Conservation (phyloP, 345 rosid genomes). For the Gossypium turneri region DNA sequence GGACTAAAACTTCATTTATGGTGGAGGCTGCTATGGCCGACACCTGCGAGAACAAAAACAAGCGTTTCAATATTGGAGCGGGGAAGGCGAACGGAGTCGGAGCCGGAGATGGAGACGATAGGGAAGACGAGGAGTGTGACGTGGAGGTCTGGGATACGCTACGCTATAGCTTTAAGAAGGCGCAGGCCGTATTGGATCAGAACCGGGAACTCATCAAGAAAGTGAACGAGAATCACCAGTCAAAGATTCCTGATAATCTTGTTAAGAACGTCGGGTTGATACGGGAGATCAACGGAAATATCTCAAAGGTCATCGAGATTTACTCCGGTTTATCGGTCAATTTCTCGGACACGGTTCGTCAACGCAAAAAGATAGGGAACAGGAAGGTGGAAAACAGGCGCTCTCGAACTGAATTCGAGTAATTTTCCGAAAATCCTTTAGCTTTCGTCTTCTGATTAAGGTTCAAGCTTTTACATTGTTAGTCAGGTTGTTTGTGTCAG, state of each 20-base stretch:
- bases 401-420: slow-evolving; percentile 17
- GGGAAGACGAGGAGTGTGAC: slow-evolving; percentile 28
- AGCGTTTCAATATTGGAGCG: slow-evolving; percentile 4
- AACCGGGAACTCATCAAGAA: slow-evolving; percentile 58
- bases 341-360: slow-evolving; percentile 32
- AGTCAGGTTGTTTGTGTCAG: neutral
- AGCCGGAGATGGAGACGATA: slow-evolving; percentile 12
- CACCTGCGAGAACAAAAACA: neutral
- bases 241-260: slow-evolving; percentile 48
- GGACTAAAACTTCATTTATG: neutral
- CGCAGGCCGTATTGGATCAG: slow-evolving; percentile 54
- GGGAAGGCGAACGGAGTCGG: neutral
- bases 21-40: slow-evolving; percentile 15
- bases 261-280: slow-evolving; percentile 62
- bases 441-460: neutral
- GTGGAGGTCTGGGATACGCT: slow-evolving; percentile 47
- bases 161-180: slow-evolving; percentile 40
- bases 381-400: slow-evolving; percentile 17
- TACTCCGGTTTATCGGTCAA: slow-evolving; percentile 51
- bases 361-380: slow-evolving; percentile 19
- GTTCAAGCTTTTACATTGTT: neutral
- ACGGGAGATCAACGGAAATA: slow-evolving; percentile 58
- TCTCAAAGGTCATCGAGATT: slow-evolving; percentile 48
- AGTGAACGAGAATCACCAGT: slow-evolving; percentile 69
- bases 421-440: neutral